phyloP scores from a whole-genome alignment of 2,329 filamentous ascomycete species.

The Colletotrichum gloeosporioides region DNA sequence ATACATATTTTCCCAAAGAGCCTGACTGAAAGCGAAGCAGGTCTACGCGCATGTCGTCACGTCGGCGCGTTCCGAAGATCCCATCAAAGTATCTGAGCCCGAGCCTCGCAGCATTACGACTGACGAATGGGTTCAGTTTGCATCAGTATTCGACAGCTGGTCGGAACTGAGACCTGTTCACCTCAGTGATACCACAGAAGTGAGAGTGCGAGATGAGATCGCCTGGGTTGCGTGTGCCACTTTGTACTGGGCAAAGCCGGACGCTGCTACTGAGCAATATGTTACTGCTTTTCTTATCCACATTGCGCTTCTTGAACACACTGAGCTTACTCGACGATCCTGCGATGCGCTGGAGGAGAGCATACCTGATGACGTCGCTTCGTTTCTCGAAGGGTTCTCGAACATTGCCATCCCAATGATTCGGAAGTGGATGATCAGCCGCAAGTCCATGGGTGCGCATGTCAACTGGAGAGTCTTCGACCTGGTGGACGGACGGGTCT shows the following conservation, averaged over 20 bases:
- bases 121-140: not conserved
- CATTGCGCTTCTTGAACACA: not conserved
- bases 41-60: not conserved
- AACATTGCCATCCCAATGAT: not conserved
- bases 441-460: not conserved
- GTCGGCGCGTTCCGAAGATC: not conserved
- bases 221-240: not conserved
- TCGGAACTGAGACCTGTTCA: not conserved
- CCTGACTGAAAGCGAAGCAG: not conserved
- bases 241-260: not conserved
- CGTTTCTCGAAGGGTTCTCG: not conserved
- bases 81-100: not conserved
- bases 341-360: not conserved
- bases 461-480: not conserved
- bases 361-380: not conserved
- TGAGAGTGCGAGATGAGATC: not conserved
- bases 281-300: constrained; percentile 4
- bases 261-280: not conserved
- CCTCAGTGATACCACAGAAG: not conserved
- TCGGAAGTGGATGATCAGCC: not conserved
- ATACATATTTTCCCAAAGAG: fast-evolving
- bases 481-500: not conserved
- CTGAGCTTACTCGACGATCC: not conserved
- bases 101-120: not conserved
- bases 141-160: not conserved